Evolutionary conservation across 2,329 filamentous ascomycete species (phyloP).

Genomic region (Diaporthe capsici): DNA sequence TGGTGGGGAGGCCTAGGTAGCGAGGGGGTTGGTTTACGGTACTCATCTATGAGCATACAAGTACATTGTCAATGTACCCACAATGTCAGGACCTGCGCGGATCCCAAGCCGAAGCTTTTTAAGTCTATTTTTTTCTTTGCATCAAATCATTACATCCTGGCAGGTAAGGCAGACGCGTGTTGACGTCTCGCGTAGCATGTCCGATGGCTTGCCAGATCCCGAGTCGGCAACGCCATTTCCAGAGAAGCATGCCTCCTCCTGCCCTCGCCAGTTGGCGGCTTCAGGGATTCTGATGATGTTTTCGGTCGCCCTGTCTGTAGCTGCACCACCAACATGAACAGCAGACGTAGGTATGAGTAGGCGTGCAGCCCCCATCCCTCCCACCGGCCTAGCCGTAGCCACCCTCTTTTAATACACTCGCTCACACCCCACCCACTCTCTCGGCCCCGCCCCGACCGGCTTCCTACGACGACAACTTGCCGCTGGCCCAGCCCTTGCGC

Average conservation of each 20-base stretch:
- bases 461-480: constrained; percentile 65
- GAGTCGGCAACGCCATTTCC: neutral
- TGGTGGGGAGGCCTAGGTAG: neutral
- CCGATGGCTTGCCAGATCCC: constrained; percentile 1
- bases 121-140: constrained; percentile 21
- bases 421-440: neutral
- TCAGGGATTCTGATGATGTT: neutral
- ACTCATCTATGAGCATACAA: neutral
- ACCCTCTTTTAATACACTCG: neutral
- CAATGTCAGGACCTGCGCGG: neutral
- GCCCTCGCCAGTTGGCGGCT: neutral
- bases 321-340: neutral
- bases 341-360: neutral
- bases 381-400: neutral
- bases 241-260: neutral
- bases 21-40: neutral
- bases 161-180: constrained; percentile 9
- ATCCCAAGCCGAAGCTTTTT: neutral
- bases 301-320: neutral
- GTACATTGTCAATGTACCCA: neutral
- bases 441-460: no score
- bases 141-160: constrained; percentile 17
- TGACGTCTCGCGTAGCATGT: neutral
- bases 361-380: neutral
- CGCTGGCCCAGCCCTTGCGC: constrained; percentile 85